A percentile compares a stretch with the other conserved stretches of the same genome.
phyloP scores from a whole-genome alignment of 495 filamentous ascomycete species.

The Penicillium dipodomyicola region DNA sequence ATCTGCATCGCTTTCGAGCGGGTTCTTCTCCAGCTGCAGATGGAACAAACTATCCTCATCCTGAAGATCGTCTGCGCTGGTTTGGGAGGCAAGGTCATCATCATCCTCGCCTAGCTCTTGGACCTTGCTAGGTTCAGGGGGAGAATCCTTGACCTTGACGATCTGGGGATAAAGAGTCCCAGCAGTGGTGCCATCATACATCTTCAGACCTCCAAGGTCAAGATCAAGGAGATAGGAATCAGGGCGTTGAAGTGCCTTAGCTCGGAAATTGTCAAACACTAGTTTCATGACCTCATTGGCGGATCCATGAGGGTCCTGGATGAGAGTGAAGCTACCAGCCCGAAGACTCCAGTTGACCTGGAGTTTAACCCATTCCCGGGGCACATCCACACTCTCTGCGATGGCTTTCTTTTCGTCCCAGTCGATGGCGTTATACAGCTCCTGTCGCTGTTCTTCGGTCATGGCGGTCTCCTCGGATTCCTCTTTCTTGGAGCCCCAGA shows the following conservation, averaged over 20 bases:
- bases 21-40: conserved; percentile 89
- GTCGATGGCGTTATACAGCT: conserved; percentile 94
- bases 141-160: conserved; percentile 86
- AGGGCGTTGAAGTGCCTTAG: conserved; percentile 79
- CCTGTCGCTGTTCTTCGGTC: conserved; percentile 92
- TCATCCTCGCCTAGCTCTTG: conserved; percentile 51
- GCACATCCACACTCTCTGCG: conserved; percentile 80
- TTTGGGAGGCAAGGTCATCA: conserved; percentile 58
- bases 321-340: conserved; percentile 91
- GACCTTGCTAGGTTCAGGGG: conserved; percentile 46
- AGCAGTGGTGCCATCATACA: conserved; percentile 93
- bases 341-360: conserved; percentile 86
- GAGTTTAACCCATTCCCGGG: conserved; percentile 85
- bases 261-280: conserved; percentile 90
- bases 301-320: conserved; percentile 78
- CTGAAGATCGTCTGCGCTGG: conserved; percentile 50
- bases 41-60: conserved; percentile 82
- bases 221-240: conserved; percentile 87
- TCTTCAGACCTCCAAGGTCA: conserved; percentile 85
- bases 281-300: conserved; percentile 78
- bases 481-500: conserved; percentile 76
- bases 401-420: conserved; percentile 96
- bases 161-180: conserved; percentile 90
- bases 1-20: conserved; percentile 87
- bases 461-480: conserved; percentile 73